Evolutionary conservation across 2,329 filamentous ascomycete genomes (phyloP), one percentile per base, ranked within the genome.

Genomic region (Ceratocystis alfenasii): DNA sequence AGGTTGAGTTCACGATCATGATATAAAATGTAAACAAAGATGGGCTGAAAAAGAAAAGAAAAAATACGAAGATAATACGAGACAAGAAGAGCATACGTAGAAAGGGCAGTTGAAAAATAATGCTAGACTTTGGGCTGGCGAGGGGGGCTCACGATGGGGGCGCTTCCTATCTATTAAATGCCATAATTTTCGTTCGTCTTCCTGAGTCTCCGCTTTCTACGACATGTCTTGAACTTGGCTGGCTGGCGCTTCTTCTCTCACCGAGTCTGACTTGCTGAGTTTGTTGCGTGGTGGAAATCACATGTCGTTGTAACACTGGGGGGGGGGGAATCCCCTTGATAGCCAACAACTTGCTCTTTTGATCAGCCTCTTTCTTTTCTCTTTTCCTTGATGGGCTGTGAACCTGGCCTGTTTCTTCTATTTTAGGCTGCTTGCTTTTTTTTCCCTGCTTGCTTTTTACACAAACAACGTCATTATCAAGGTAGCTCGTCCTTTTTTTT

Each of bases 191-290:
- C 33, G 33, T 36, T 36, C 2, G 12, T 10, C 33, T 57, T 57
- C 53, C 53, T 17, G 22, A 17, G 53, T 57, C 53, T 57, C 53
- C 53, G 53, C 53, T 57, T 57, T 57, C 53, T 57, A 57, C 53
- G 53, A 57, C 53, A 57, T 57, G 53, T 57, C 53, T 57, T 57
- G 22, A n/a, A 50, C 10, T 36, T 50, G 46, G n/a, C 46, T n/a
- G 15, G n/a, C 46, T 50, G 22, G 22, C 5, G 20, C 50, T 25
- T 55, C 53, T 28, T 57, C 28, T 57, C 28, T 28, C 53, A 33
- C 53, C 22, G 22, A 30, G 15, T 28, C 22, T 57, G 25, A 50
- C 46, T 36, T 36, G 10, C 33, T 36, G 33, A 50, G 8, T n/a
- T 10, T 50, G n/a, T 50, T n/a, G 46, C 46, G 46, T 50, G 46